Conservation (phyloP, 1,284 basidiomycete genomes). For the Apiotrichum laibachii region DNA sequence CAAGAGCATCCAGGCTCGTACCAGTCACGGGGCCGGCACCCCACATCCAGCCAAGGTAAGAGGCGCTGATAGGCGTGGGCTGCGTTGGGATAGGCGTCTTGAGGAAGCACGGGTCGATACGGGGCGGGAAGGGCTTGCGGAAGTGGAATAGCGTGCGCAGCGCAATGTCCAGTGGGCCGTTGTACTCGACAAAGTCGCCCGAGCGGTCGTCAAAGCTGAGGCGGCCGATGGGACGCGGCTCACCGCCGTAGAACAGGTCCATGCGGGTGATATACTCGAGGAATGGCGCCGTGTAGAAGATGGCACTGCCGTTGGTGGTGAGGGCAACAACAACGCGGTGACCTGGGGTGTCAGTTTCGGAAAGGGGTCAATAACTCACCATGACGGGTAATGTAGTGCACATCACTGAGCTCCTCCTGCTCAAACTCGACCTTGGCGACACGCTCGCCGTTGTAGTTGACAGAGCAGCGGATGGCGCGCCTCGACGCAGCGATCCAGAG, state of each 20-base stretch:
- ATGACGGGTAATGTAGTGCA: conserved; percentile 62
- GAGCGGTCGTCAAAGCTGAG: conserved; percentile 49
- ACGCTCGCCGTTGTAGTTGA: conserved; percentile 52
- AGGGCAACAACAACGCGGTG: conserved; percentile 61
- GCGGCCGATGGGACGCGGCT: conserved; percentile 34
- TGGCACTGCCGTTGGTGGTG: conserved; percentile 58
- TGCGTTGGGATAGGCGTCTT: conserved; percentile 40
- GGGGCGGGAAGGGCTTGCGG: conserved; percentile 49
- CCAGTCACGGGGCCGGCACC: conserved; percentile 49
- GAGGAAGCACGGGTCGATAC: conserved; percentile 40
- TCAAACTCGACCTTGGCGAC: conserved; percentile 55
- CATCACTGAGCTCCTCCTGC: conserved; percentile 57
- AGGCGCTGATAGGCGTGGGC: conserved; percentile 40
- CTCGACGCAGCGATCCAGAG: conserved; percentile 53
- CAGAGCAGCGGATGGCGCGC: conserved; percentile 44
- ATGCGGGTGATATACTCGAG: conserved; percentile 46
- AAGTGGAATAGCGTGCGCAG: conserved; percentile 52
- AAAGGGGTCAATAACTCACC: conserved; percentile 47
- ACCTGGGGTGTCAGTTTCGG: conserved; percentile 24
- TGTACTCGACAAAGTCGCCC: conserved; percentile 51
- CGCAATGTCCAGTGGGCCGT: conserved; percentile 44
- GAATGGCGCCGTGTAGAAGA: conserved; percentile 68
- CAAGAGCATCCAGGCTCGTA: conserved; percentile 43
- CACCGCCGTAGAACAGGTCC: conserved; percentile 39
- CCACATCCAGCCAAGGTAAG: conserved; percentile 49